Evolutionary conservation across 805 yeast genomes (phyloP).

Genomic region (Zygotorulaspora sp.): DNA sequence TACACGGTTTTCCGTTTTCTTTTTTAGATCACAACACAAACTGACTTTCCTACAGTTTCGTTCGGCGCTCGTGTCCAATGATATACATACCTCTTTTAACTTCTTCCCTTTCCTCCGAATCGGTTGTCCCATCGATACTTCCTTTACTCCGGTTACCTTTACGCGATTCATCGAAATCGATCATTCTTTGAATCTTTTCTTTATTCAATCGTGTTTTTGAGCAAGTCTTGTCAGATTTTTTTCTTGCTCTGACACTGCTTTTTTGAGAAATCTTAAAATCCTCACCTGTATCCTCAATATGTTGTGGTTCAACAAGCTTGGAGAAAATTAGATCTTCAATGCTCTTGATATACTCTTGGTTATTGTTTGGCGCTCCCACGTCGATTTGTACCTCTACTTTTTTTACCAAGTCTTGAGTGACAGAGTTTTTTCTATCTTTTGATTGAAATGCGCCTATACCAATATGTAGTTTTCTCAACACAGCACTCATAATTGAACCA

Average conservation of each 20-base stretch:
- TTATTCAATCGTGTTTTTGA: constrained; percentile 9
- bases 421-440: constrained; percentile 1
- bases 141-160: neutral
- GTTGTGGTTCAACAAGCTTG: constrained; percentile 8
- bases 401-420: neutral
- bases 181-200: constrained; percentile 13
- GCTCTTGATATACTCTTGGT: constrained; percentile 7
- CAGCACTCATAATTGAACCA: constrained; percentile 1
- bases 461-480: constrained; percentile 1
- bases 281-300: constrained; percentile 1
- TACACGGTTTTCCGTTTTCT: no score
- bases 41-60: constrained; percentile 1
- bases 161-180: constrained; percentile 14
- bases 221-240: neutral
- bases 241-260: constrained; percentile 1
- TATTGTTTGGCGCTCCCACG: constrained; percentile 10
- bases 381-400: constrained; percentile 5
- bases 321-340: constrained; percentile 8
- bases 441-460: neutral
- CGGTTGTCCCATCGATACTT: neutral
- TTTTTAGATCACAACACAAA: no score
- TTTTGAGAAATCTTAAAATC: no score
- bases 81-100: no score
- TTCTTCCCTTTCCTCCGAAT: neutral
- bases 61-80: no score